Conservation (phyloP, 2,329 filamentous ascomycete genomes). For the Fusarium avenaceum region DNA sequence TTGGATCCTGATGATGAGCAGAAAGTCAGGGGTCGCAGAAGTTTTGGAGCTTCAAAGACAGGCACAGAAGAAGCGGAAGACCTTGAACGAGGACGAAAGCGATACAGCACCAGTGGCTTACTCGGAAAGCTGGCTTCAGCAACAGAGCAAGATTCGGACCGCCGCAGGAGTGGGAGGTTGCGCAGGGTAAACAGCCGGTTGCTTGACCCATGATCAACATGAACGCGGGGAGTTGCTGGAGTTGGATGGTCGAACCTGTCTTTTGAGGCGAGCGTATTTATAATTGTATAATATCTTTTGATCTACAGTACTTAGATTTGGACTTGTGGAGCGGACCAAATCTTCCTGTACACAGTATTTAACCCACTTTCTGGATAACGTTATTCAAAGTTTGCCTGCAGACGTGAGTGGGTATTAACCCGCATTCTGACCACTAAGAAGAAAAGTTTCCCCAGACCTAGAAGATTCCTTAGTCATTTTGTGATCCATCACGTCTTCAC, state of each 20-base stretch:
- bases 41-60: conserved; percentile 49
- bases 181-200: conserved; percentile 54
- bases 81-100: conserved; percentile 46
- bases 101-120: conserved; percentile 23
- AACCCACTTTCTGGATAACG: conserved; percentile 25
- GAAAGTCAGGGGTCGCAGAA: conserved; percentile 61
- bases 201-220: conserved; percentile 39
- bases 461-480: not conserved
- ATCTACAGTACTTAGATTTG: not conserved
- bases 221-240: not conserved
- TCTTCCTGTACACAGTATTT: conserved; percentile 11
- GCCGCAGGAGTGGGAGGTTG: conserved; percentile 55
- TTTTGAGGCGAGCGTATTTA: conserved; percentile 26
- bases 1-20: conserved; percentile 78
- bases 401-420: not conserved
- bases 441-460: not conserved
- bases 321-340: not conserved
- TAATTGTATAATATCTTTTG: conserved; percentile 15
- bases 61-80: conserved; percentile 48
- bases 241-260: conserved; percentile 8
- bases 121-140: conserved; percentile 21
- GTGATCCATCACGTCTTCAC: not conserved
- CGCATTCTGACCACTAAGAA: not conserved
- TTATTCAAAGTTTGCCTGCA: conserved; percentile 14
- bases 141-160: conserved; percentile 41